phyloP scores from a whole-genome alignment of 495 filamentous ascomycete species.

The Hypoxylon intermedium region DNA sequence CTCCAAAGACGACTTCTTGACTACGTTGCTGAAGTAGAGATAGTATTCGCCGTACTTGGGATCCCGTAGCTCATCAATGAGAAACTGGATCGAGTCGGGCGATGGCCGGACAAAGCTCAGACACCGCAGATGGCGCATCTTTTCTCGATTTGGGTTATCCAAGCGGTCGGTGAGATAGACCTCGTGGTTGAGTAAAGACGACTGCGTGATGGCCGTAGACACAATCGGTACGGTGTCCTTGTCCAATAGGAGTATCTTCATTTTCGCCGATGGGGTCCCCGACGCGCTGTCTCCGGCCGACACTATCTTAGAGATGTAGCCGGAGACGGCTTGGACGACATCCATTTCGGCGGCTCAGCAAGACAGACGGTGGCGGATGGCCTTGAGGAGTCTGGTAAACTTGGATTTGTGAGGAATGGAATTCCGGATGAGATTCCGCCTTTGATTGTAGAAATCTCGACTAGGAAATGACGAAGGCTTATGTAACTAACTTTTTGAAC shows the following conservation, averaged over 20 bases:
- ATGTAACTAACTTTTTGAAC: too few relatives aligned
- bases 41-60: slow-evolving; percentile 98
- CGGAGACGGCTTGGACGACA: slow-evolving; percentile 86
- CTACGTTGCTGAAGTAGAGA: slow-evolving; percentile 95
- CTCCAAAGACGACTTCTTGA: slow-evolving; percentile 95
- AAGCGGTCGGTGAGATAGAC: slow-evolving; percentile 97
- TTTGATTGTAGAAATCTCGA: too few relatives aligned
- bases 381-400: too few relatives aligned
- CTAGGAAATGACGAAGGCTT: too few relatives aligned
- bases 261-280: slow-evolving; percentile 82
- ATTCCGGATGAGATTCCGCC: slow-evolving; percentile 3
- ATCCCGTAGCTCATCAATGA: slow-evolving; percentile 95
- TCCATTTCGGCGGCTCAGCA: slow-evolving; percentile 70
- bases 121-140: slow-evolving; percentile 96
- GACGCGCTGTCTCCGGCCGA: slow-evolving; percentile 77
- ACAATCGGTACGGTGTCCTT: slow-evolving; percentile 93
- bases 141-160: slow-evolving; percentile 89
- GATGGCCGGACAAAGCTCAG: slow-evolving; percentile 92
- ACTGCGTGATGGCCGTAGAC: slow-evolving; percentile 94
- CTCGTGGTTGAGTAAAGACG: slow-evolving; percentile 92
- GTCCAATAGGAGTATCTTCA: slow-evolving; percentile 97
- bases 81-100: slow-evolving; percentile 84
- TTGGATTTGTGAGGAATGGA: neutral
- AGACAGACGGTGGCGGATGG: neutral
- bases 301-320: slow-evolving; percentile 98